Evolutionary conservation across 2,329 filamentous ascomycete species (phyloP), one percentile per base, ranked within the genome.

Genomic region (Conoideocrella luteorostrata): DNA sequence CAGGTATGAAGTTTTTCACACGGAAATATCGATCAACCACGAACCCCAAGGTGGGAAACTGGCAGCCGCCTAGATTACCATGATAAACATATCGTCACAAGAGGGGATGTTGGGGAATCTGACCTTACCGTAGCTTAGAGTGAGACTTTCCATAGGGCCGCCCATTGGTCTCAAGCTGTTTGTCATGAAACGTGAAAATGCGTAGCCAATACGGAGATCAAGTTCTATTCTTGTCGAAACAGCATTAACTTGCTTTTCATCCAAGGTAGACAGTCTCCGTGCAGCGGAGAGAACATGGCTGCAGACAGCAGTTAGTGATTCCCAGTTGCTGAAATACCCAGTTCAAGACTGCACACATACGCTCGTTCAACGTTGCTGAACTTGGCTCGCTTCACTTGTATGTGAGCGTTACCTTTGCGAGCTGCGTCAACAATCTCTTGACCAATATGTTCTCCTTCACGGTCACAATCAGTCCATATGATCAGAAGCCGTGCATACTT

Each of bases 381-480:
- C 47, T 74, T 84, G 12, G 93, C 93, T 55, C 93, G 78, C 58
- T 88, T 93, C 45, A 96, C 78, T 48, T 88, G 75, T 33, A 98
- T 81, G 2, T 71, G 70, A 9, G 74, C 65, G 50, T 96, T 97
- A 9, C 78, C 83, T 56, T 81, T 80, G 37, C 74, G 70, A 5
- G 93, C 93, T 46, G 91, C 84, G 41, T 86, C 78, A 35, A 88
- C 82, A 48, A 98, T 91, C 62, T 98, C 91, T 30, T 85, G 77
- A 6, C 93, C 93, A 53, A 98, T 98, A 59, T 97, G 86, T 63
- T 98, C 93, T 28, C 93, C 93, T 72, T 98, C 93, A 44, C 90
- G 82, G 71, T 98, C 93, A 65, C 93, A 97, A 74, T 98, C 93
- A 1, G 93, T 98, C 93, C 93, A 98, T 55, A 98, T 96, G 63